Conservation (phyloP, 2,329 filamentous ascomycete genomes). For the Cryphonectria radicalis region DNA sequence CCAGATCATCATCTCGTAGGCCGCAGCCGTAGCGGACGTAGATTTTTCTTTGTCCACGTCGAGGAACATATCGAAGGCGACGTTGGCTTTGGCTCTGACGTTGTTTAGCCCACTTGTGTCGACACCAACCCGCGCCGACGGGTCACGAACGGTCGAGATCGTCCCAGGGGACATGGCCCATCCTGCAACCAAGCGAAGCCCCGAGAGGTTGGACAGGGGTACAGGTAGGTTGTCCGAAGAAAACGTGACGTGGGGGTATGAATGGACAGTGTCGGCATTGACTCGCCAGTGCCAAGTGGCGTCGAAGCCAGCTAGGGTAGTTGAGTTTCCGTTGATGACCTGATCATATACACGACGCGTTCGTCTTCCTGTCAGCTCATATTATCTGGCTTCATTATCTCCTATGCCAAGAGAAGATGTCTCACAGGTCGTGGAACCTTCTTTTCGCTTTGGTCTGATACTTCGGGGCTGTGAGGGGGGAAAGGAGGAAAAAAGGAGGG, state of each 20-base stretch:
- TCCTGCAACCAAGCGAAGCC: conserved; percentile 34
- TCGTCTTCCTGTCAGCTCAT: background rate
- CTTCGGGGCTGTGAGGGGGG: background rate
- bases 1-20: conserved; percentile 42
- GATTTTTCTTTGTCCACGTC: conserved; percentile 36
- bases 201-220: conserved; percentile 37
- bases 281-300: conserved; percentile 40
- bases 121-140: conserved; percentile 29
- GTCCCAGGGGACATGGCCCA: conserved; percentile 39
- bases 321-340: conserved; percentile 27
- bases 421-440: conserved; percentile 2
- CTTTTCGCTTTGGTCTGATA: background rate
- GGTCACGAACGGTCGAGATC: conserved; percentile 30
- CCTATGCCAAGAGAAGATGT: background rate
- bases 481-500: too few species aligned
- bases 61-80: conserved; percentile 41
- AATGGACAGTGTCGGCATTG: conserved; percentile 37
- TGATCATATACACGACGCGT: background rate
- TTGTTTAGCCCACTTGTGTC: conserved; percentile 33
- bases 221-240: conserved; percentile 35
- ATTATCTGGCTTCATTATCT: background rate
- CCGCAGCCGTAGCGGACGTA: conserved; percentile 35
- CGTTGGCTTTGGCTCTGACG: conserved; percentile 35
- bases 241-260: conserved; percentile 41
- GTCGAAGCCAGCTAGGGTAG: conserved; percentile 34